Conservation (phyloP, 371 early-diverging fungal genomes). For the Saksenaea vasiformis region DNA sequence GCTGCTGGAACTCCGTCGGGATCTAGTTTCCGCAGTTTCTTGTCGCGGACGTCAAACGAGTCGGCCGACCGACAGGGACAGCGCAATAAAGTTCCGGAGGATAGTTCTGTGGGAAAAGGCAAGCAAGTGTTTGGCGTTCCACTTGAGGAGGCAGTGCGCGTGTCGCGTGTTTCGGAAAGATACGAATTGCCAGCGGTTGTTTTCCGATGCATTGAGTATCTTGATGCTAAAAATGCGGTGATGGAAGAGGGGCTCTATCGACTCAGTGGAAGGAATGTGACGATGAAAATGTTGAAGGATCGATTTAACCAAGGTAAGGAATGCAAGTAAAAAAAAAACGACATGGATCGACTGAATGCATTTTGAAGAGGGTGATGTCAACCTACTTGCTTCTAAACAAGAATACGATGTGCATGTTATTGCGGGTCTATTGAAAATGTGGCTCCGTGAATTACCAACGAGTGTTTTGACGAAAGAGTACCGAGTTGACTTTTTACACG, state of each 20-base stretch:
- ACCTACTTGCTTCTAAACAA: constrained; percentile 53
- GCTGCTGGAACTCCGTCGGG: neutral
- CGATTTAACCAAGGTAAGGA: constrained; percentile 55
- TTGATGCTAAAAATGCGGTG: constrained; percentile 71
- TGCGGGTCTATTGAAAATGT: constrained; percentile 85
- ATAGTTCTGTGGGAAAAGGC: constrained; percentile 5
- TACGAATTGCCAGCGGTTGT: constrained; percentile 72
- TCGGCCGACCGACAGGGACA: constrained; percentile 15
- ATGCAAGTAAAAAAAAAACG: neutral
- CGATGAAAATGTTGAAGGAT: constrained; percentile 61
- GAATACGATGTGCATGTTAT: constrained; percentile 80
- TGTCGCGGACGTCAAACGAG: constrained; percentile 28
- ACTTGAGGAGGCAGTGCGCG: constrained; percentile 31
- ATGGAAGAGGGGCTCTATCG: constrained; percentile 85
- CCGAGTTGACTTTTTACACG: constrained; percentile 67
- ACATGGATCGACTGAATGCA: neutral
- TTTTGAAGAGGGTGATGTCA: constrained; percentile 61
- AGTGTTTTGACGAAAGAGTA: constrained; percentile 74
- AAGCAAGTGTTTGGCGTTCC: constrained; percentile 54
- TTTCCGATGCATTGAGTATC: constrained; percentile 81
- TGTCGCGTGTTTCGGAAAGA: constrained; percentile 25
- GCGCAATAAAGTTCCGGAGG: constrained; percentile 9
- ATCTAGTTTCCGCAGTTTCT: constrained; percentile 27
- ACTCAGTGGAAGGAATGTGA: constrained; percentile 63
- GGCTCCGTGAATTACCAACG: constrained; percentile 77